Evolutionary conservation across 2,329 filamentous ascomycete genomes (phyloP), one percentile per base, ranked within the genome.

Genomic region (Ophiobolus disseminans): DNA sequence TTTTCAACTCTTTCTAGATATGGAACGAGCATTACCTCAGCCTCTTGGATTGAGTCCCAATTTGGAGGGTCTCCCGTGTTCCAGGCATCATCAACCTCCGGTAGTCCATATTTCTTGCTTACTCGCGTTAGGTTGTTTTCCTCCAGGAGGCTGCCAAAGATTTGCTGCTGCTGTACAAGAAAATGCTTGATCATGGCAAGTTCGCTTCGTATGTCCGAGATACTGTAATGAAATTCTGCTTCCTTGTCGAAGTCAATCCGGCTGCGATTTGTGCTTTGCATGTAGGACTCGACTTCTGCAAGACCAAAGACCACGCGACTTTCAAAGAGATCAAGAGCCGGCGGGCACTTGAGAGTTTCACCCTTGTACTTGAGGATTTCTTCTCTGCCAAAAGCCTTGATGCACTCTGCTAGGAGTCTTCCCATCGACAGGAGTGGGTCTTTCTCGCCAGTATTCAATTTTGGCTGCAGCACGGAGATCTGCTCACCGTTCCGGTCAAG

Each of bases 1-100:
- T 41, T 35, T 30, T 56, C 42, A 16, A 50, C 19, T 17, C 50
- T 10, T 22, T 53, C 39, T 22, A n/a, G n/a, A n/a, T n/a, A n/a
- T n/a, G n/a, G n/a, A n/a, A n/a, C n/a, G n/a, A n/a, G n/a, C n/a
- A n/a, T n/a, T n/a, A n/a, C n/a, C n/a, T n/a, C n/a, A n/a, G n/a
- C n/a, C n/a, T n/a, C n/a, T n/a, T n/a, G n/a, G n/a, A n/a, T n/a
- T n/a, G n/a, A n/a, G n/a, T n/a, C n/a, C n/a, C n/a, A n/a, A n/a
- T n/a, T n/a, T n/a, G n/a, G n/a, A n/a, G n/a, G n/a, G n/a, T n/a
- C n/a, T n/a, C n/a, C n/a, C n/a, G n/a, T n/a, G n/a, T n/a, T n/a
- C n/a, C n/a, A 3, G 25, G 3, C n/a, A 28, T 28, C 25, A 28
- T n/a, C 5, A n/a, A 9, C 25, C 25, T 5, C 25, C n/a, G n/a